Evolutionary conservation across 768 basidiomycete species (phyloP).

Genomic region (Cystofilobasidium capitatum): DNA sequence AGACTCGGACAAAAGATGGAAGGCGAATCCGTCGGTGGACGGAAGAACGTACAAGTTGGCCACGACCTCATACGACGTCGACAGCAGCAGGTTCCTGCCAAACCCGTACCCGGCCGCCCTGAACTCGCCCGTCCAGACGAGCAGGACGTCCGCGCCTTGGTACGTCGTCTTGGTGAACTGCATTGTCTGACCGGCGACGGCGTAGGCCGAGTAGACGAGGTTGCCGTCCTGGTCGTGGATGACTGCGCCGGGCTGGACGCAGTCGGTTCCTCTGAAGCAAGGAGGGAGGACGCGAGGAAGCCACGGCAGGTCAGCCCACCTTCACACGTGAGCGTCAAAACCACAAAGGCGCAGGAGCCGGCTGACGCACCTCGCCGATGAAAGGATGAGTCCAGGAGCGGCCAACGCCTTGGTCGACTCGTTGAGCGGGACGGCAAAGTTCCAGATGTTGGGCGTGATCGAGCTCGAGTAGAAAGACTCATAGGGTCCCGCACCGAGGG

Average conservation of each 20-base stretch:
- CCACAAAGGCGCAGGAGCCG: too few relatives aligned
- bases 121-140: conserved; percentile 1
- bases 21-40: too few relatives aligned
- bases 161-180: background rate
- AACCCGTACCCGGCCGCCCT: conserved; percentile 1
- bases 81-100: conserved; percentile 23
- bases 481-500: background rate
- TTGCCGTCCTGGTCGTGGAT: background rate
- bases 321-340: too few relatives aligned
- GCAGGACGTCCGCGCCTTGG: background rate
- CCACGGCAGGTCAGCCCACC: too few relatives aligned
- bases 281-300: background rate
- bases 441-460: conserved; percentile 1
- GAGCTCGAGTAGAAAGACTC: conserved; percentile 7
- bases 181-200: background rate
- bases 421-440: background rate
- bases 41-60: conserved; percentile 28
- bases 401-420: background rate
- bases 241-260: background rate
- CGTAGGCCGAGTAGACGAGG: background rate
- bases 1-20: background rate
- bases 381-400: background rate
- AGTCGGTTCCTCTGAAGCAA: background rate
- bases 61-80: conserved; percentile 22
- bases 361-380: background rate